Conservation (phyloP, 2,329 filamentous ascomycete genomes). For the Ophiostoma australiae region DNA sequence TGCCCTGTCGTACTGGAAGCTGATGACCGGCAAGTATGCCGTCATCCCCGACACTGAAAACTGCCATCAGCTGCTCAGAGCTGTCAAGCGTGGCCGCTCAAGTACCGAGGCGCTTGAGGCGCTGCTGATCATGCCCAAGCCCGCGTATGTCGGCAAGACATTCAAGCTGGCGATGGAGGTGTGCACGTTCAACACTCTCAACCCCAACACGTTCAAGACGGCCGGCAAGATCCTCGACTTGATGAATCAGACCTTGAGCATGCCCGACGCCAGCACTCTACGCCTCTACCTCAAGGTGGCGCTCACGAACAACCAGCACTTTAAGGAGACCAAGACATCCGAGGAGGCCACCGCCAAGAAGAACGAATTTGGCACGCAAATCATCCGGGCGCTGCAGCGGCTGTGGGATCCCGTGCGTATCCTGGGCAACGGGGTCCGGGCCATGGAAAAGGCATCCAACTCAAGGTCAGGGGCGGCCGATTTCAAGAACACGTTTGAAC, state of each 20-base stretch:
- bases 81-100: constrained; percentile 61
- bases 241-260: constrained; percentile 47
- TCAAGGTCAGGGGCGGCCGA: not conserved
- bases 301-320: constrained; percentile 43
- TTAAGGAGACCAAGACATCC: constrained; percentile 30
- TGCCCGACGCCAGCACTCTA: constrained; percentile 49
- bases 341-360: constrained; percentile 29
- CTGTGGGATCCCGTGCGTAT: constrained; percentile 47
- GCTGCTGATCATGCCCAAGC: constrained; percentile 51
- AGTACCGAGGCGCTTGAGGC: constrained; percentile 57
- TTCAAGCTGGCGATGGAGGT: constrained; percentile 69
- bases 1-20: constrained; percentile 74
- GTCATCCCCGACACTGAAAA: constrained; percentile 69
- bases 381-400: constrained; percentile 46
- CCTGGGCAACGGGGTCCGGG: constrained; percentile 32
- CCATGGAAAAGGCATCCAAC: constrained; percentile 32
- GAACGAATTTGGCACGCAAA: constrained; percentile 46
- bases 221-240: constrained; percentile 60
- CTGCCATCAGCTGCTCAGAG: constrained; percentile 61
- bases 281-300: constrained; percentile 54
- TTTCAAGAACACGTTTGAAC: constrained; percentile 21
- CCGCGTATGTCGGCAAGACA: constrained; percentile 45
- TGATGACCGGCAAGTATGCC: constrained; percentile 57
- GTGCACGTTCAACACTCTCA: constrained; percentile 72
- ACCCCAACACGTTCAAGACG: constrained; percentile 61